Conservation (phyloP, 1,284 basidiomycete genomes). For the Boletus sp. region DNA sequence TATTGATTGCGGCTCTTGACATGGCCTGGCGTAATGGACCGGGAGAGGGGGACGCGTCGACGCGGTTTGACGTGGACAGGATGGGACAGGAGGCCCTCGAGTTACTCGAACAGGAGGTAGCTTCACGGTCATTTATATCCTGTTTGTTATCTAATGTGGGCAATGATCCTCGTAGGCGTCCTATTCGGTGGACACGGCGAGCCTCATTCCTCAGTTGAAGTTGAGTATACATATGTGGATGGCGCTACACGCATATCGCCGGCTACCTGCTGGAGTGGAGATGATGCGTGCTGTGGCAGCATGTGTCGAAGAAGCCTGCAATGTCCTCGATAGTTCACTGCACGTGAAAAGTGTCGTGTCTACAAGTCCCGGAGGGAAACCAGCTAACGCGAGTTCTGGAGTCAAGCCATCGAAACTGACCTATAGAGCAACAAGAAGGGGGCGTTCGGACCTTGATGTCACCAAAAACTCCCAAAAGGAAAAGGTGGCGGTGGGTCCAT, state of each 20-base stretch:
- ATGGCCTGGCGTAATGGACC: slow-evolving; percentile 50
- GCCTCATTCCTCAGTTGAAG: slow-evolving; percentile 51
- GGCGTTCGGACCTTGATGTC: slow-evolving; percentile 17
- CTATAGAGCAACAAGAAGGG: slow-evolving; percentile 36
- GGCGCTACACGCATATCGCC: slow-evolving; percentile 64
- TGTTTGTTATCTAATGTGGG: background rate
- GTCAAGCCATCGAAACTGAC: slow-evolving; percentile 9
- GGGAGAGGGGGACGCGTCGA: slow-evolving; percentile 26
- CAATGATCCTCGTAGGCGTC: slow-evolving; percentile 38
- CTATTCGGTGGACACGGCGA: slow-evolving; percentile 45
- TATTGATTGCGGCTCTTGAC: slow-evolving; percentile 56
- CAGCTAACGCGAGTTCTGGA: background rate
- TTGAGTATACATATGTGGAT: slow-evolving; percentile 63
- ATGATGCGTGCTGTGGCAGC: slow-evolving; percentile 47
- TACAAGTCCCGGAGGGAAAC: slow-evolving; percentile 31
- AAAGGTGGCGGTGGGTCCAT: slow-evolving; percentile 31
- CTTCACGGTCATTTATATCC: slow-evolving; percentile 6
- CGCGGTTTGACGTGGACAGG: slow-evolving; percentile 34
- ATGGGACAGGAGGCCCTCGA: slow-evolving; percentile 48
- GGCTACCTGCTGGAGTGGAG: slow-evolving; percentile 33
- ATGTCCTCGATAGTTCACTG: slow-evolving; percentile 47
- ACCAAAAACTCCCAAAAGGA: slow-evolving; percentile 18
- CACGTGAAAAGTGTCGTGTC: slow-evolving; percentile 7
- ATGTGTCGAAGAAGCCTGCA: slow-evolving; percentile 56
- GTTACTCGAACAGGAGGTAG: slow-evolving; percentile 48